Conservation (phyloP, 371 early-diverging fungal species). For the Ordospora colligata region DNA sequence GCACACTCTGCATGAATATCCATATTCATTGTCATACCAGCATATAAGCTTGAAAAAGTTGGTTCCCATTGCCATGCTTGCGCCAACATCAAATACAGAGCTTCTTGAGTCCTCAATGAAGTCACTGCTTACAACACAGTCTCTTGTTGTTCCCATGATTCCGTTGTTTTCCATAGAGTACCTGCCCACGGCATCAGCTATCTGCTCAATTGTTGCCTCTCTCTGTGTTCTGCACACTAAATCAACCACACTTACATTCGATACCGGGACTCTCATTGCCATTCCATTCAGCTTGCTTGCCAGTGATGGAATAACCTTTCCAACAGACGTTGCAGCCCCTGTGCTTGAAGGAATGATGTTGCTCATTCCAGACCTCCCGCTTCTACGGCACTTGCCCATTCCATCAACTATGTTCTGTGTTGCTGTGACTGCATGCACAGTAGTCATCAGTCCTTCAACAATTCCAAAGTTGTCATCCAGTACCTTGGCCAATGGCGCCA, state of each 20-base stretch:
- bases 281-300: conserved; percentile 70
- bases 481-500: conserved; percentile 94
- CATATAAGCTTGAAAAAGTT: conserved; percentile 92
- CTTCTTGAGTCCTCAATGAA: conserved; percentile 78
- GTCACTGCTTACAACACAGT: conserved; percentile 89
- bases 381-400: conserved; percentile 86
- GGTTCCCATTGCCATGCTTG: conserved; percentile 84
- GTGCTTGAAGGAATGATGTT: conserved; percentile 99
- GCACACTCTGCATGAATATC: conserved; percentile 75
- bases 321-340: conserved; percentile 97
- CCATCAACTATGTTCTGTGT: conserved; percentile 98
- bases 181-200: conserved; percentile 24
- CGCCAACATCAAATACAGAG: conserved; percentile 86
- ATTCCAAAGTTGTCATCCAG: conserved; percentile 82
- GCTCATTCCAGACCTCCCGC: conserved; percentile 82
- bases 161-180: conserved; percentile 73
- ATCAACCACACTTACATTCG: conserved; percentile 95
- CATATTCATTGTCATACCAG: conserved; percentile 75
- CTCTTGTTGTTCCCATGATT: conserved; percentile 83
- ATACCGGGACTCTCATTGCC: conserved; percentile 79
- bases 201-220: conserved; percentile 64
- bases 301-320: conserved; percentile 86
- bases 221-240: conserved; percentile 79
- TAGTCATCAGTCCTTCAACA: conserved; percentile 78
- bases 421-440: conserved; percentile 92